Evolutionary conservation across 345 rosid genomes (phyloP).

Genomic region (Corchorus olitorius): DNA sequence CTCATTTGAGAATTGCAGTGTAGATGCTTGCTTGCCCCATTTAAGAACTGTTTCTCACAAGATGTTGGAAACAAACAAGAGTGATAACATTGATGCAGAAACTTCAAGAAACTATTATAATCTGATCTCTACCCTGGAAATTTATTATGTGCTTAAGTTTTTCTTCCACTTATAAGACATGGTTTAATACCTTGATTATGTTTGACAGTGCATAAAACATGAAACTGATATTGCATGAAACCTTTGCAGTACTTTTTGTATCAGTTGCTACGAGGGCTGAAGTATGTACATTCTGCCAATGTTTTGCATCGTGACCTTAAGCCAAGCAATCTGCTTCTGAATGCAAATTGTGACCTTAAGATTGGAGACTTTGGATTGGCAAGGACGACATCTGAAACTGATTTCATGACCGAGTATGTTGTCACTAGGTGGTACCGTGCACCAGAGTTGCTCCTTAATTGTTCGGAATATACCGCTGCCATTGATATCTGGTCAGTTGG

Average conservation of each 20-base stretch:
- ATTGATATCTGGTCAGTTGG: constrained; percentile 89
- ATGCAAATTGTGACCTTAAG: constrained; percentile 78
- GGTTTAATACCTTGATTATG: constrained; percentile 2
- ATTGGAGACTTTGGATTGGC: constrained; percentile 84
- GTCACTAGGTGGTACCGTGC: constrained; percentile 87
- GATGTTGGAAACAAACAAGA: neutral
- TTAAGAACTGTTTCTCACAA: neutral
- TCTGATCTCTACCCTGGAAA: neutral
- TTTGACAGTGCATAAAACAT: neutral
- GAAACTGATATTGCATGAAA: constrained; percentile 17
- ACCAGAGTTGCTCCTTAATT: constrained; percentile 76
- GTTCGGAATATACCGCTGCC: constrained; percentile 83
- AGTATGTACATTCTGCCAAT: constrained; percentile 72
- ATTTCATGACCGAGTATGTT: constrained; percentile 85
- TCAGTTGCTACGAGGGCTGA: constrained; percentile 74
- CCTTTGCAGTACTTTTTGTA: constrained; percentile 73
- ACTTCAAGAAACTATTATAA: neutral
- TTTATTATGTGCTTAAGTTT: neutral
- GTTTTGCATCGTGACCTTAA: constrained; percentile 84
- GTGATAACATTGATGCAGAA: neutral
- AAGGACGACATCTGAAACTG: constrained; percentile 79
- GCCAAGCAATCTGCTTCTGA: constrained; percentile 78
- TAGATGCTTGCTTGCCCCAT: neutral
- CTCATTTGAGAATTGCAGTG: neutral
- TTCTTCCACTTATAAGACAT: neutral